A percentile compares a stretch with the other conserved stretches of the same genome.
phyloP scores from a whole-genome alignment of 2,329 filamentous ascomycete genomes.

The Fusarium pseudonygamai region DNA sequence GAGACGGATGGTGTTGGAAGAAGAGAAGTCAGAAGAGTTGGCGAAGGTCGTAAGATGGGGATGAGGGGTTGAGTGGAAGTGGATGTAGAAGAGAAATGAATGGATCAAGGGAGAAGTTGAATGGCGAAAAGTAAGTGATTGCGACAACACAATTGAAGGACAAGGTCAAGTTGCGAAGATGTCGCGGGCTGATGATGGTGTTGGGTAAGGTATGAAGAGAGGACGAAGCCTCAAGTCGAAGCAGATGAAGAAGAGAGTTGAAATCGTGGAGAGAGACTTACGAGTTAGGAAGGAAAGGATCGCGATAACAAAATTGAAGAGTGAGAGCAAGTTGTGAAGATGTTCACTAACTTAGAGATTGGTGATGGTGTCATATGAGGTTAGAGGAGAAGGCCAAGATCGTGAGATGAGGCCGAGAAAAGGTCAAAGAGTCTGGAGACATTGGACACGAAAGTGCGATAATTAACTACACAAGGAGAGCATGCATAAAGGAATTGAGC shows the following conservation, averaged over 20 bases:
- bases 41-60: background rate
- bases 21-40: no score
- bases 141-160: background rate
- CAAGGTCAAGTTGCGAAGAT: background rate
- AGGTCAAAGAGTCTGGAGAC: accelerated
- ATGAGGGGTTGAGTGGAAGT: accelerated
- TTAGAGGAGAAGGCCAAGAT: no score
- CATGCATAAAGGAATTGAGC: background rate
- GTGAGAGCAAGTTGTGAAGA: background rate
- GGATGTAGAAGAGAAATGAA: background rate
- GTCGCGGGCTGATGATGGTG: background rate
- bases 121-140: background rate
- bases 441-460: accelerated
- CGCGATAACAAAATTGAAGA: background rate
- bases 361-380: no score
- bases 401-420: no score
- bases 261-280: background rate
- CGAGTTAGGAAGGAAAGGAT: accelerated
- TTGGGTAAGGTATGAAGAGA: background rate
- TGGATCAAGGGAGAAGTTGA: background rate
- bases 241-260: background rate
- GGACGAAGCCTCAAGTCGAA: background rate
- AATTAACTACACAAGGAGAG: accelerated
- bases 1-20: background rate
- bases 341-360: no score